Evolutionary conservation across 306 rosid genomes (phyloP).

Genomic region (Medicago lupulina): DNA sequence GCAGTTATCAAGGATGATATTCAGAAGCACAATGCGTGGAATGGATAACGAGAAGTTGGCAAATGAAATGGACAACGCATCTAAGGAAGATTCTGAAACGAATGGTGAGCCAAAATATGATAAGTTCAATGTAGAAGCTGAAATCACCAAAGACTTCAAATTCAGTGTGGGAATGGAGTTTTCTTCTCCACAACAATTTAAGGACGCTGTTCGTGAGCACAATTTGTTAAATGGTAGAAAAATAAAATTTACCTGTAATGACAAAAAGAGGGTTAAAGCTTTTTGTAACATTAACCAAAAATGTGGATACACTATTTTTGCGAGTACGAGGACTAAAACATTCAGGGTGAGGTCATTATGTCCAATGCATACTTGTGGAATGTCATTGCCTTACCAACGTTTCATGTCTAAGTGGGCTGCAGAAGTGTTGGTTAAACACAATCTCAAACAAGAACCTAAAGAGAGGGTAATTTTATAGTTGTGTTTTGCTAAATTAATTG

Average conservation of each 20-base stretch:
- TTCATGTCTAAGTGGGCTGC: neutral
- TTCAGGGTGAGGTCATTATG: neutral
- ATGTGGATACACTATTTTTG: neutral
- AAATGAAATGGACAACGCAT: no score
- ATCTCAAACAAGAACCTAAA: no score
- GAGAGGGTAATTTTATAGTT: neutral
- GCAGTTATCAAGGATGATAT: no score
- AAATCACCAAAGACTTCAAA: neutral
- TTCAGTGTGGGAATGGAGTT: neutral
- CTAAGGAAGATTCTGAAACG: no score
- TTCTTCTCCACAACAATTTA: neutral
- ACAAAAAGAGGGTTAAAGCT: neutral
- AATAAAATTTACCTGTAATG: neutral
- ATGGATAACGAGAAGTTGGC: no score
- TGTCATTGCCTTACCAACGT: neutral
- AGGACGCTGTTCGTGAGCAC: neutral
- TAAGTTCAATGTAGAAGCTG: neutral
- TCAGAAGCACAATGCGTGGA: no score
- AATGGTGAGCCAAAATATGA: no score
- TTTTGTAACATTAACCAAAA: neutral
- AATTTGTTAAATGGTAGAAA: neutral
- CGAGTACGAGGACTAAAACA: neutral
- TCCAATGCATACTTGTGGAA: neutral
- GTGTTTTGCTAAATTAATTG: neutral
- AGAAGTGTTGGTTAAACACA: no score